Conservation (phyloP, 1,284 basidiomycete species). For the Tylopilus orsonianus region DNA sequence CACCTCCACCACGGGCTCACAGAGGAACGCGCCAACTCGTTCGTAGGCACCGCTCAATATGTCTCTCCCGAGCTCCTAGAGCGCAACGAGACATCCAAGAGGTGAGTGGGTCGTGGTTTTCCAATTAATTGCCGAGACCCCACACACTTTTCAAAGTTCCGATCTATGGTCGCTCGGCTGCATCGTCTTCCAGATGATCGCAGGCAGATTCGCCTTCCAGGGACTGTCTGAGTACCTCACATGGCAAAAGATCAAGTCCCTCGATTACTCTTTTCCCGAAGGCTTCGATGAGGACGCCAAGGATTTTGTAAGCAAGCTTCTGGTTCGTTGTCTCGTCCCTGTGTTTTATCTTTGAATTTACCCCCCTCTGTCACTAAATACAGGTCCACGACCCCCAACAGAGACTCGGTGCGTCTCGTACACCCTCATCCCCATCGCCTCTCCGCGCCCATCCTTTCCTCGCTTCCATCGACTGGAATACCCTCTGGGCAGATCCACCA, state of each 20-base stretch:
- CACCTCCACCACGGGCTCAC: constrained; percentile 11
- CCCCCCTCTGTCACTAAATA: constrained; percentile 3
- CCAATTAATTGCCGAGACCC: not conserved
- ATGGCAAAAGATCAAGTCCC: constrained; percentile 75
- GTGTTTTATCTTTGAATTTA: not conserved
- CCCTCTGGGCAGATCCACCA: constrained; percentile 69
- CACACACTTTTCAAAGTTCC: constrained; percentile 51
- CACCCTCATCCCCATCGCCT: constrained; percentile 45
- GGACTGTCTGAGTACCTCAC: constrained; percentile 83
- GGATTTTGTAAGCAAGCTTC: constrained; percentile 63
- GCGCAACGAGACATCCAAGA: constrained; percentile 69
- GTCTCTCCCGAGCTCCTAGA: constrained; percentile 91
- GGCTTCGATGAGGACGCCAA: constrained; percentile 69
- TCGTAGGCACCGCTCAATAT: constrained; percentile 97
- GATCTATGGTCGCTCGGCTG: constrained; percentile 99
- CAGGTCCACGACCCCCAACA: constrained; percentile 70
- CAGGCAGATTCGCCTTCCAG: constrained; percentile 89
- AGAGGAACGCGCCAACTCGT: constrained; percentile 70
- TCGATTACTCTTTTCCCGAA: constrained; percentile 73
- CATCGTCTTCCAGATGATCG: constrained; percentile 95
- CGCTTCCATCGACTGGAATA: constrained; percentile 62
- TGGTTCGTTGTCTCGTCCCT: constrained; percentile 44
- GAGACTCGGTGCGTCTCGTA: constrained; percentile 65
- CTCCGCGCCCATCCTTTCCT: constrained; percentile 83
- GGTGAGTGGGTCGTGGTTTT: constrained; percentile 39